Evolutionary conservation across 495 filamentous ascomycete species (phyloP), one percentile per base, ranked within the genome.

Genomic region (Recurvomyces mirabilis): DNA sequence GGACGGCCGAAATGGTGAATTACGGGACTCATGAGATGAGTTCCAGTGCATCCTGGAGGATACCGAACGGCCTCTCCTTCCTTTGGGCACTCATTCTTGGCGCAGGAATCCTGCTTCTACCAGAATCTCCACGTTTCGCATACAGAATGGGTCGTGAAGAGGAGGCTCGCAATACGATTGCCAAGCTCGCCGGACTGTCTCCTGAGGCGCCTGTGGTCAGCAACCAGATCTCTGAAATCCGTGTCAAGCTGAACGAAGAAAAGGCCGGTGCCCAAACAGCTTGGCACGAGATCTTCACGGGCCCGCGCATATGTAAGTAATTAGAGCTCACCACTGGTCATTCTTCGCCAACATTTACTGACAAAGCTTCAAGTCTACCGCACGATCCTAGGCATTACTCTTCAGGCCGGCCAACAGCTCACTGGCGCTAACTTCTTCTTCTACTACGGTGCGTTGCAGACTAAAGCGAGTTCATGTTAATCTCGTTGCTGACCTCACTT

Each of bases 11-110:
- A 13, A 20, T 17, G 12, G 28, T 89, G 69, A 87, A 91, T 63
- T 91, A 69, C 59, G 84, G 82, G 26, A 87, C 85, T 18, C 65
- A 74, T 43, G 56, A 75, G 79, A n/a, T n/a, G 10, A 32, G 10
- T 21, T 18, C 13, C 12, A 44, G 41, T 22, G 41, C 29, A 11
- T 34, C 41, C 28, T 44, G 31, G 29, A 11, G 41, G 4, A 44
- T 44, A 6, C 41, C 41, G 19, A 44, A 34, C n/a, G 41, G 41
- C 7, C 11, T 38, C 20, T 10, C 10, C 20, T 82, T 85, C 51
- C 69, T 82, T 46, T 87, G 79, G 75, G 77, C 84, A 15, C 58
- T 85, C 33, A 71, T 87, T 47, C 77, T 91, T 20, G 79, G 74
- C 41, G 52, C 71, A 24, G 81, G 81, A 28, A 61, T 65, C 31